Evolutionary conservation across 1,284 basidiomycete genomes (phyloP), one percentile per base, ranked within the genome.

Genomic region (Trametes hirsuta): DNA sequence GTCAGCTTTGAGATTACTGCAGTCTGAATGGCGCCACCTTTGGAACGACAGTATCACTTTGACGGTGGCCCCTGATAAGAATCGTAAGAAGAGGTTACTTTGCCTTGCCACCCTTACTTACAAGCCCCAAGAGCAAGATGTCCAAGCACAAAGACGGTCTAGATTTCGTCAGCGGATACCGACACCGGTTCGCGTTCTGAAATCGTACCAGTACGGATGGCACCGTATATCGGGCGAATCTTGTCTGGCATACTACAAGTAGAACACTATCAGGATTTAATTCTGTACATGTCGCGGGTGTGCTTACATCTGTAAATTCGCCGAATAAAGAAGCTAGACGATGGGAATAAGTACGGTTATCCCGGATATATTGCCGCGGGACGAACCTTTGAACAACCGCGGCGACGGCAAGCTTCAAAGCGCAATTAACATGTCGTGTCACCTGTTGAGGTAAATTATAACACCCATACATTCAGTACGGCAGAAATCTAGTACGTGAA

Each of bases 291-390:
- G 18, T 18, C 18, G 18, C 18, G 18, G 18, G 18, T 18, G 18
- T 18, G 41, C 60, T 6, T 9, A 67, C 64, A 49, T 46, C 63
- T 59, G 55, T 66, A 58, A 34, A 67, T 67, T 3, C 62, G 61
- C 41, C 57, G 60, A 14, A 63, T 62, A 47, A 67, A 67, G 53
- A 65, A 67, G 42, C 66, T 67, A 25, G 1, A 1, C 6, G 1
- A 15, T 48, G 34, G 45, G 44, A 12, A n/a, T 4, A 4, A 21
- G 6, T 14, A 12, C 24, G 21, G 15, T 2, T 6, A 18, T 25
- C 8, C 4, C 25, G 3, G 24, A 34, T 4, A 22, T 4, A 30
- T 21, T 4, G 35, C 21, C 6, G 21, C 6, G n/a, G 15, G 18
- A 21, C 55, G 18, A 36, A 65, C 64, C 55, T 57, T 35, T 65